These are phyloP conservation scores for Suillus discolor DNA, from an alignment of 768 basidiomycete genomes.

Conservation along the genomic window DNA sequence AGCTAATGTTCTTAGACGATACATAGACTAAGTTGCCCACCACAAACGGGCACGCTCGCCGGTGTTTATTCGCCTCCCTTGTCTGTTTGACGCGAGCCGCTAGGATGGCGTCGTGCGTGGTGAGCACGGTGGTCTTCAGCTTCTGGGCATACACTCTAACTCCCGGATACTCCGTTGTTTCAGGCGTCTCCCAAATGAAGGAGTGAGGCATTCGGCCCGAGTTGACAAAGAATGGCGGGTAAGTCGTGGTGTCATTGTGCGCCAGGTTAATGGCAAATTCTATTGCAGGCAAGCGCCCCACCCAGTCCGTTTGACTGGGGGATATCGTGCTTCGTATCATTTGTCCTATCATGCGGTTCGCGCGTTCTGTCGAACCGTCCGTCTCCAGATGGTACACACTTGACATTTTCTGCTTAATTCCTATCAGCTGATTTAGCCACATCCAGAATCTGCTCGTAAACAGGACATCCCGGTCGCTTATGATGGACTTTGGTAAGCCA, in stretches of 20 bases:
- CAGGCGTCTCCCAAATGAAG: constrained; percentile 28
- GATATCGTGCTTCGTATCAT: constrained; percentile 29
- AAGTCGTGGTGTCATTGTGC: constrained; percentile 33
- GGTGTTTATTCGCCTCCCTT: constrained; percentile 25
- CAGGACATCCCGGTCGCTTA: no score
- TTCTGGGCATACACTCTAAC: constrained; percentile 23
- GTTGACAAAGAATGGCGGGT: constrained; percentile 38
- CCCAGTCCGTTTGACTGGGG: constrained; percentile 33
- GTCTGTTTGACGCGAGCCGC: constrained; percentile 29
- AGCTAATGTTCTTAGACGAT: constrained; percentile 35
- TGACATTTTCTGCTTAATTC: constrained; percentile 29
- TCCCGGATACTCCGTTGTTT: constrained; percentile 23
- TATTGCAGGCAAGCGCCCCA: constrained; percentile 27
- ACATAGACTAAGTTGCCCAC: constrained; percentile 35
- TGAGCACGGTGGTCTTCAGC: constrained; percentile 7
- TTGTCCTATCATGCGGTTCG: constrained; percentile 31
- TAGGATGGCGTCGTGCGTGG: constrained; percentile 28
- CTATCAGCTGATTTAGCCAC: constrained; percentile 32
- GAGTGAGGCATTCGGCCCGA: constrained; percentile 31
- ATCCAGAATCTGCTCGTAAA: no score
- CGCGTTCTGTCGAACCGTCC: constrained; percentile 40
- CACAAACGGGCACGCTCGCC: constrained; percentile 16
- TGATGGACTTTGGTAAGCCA: no score
- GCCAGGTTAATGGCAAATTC: constrained; percentile 42
- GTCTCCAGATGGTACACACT: constrained; percentile 46